These are phyloP conservation scores for Suillus luteus DNA, from an alignment of 768 basidiomycete genomes.

Conservation along the genomic window DNA sequence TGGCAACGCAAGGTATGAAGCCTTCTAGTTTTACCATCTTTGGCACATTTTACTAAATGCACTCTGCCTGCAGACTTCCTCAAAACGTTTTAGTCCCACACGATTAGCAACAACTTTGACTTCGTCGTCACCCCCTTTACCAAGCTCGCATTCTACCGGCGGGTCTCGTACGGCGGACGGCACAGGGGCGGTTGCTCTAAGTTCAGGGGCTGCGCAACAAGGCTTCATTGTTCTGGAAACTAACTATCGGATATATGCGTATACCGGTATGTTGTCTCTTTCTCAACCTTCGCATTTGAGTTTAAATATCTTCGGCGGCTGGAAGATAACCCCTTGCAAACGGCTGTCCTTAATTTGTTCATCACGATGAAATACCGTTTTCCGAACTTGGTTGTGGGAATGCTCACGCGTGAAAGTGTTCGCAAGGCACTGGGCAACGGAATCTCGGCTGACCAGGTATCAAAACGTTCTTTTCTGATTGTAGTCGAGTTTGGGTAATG, in stretches of 20 bases:
- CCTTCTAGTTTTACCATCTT: conserved; percentile 18
- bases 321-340: conserved; percentile 92
- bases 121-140: conserved; percentile 82
- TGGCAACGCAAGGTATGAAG: conserved; percentile 75
- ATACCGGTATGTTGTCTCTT: conserved; percentile 67
- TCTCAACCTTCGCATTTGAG: conserved; percentile 14
- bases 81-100: conserved; percentile 89
- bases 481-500: conserved; percentile 19
- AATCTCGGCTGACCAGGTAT: conserved; percentile 93
- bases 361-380: conserved; percentile 92
- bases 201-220: conserved; percentile 63
- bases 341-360: conserved; percentile 93
- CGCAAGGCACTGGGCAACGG: conserved; percentile 92
- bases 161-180: conserved; percentile 18
- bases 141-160: conserved; percentile 45
- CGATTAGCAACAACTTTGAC: conserved; percentile 93
- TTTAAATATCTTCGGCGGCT: conserved; percentile 23
- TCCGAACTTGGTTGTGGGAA: conserved; percentile 95
- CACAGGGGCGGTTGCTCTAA: conserved; percentile 30
- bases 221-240: conserved; percentile 98
- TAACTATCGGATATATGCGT: conserved; percentile 97
- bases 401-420: conserved; percentile 93
- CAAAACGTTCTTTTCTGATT: conserved; percentile 25
- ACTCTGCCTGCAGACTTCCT: conserved; percentile 53
- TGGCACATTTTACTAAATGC: conserved; percentile 16